A percentile compares a stretch with the other conserved stretches of the same genome.
Evolutionary conservation across 2,329 filamentous ascomycete genomes (phyloP).

Genomic region (Bipolaris victoriae): DNA sequence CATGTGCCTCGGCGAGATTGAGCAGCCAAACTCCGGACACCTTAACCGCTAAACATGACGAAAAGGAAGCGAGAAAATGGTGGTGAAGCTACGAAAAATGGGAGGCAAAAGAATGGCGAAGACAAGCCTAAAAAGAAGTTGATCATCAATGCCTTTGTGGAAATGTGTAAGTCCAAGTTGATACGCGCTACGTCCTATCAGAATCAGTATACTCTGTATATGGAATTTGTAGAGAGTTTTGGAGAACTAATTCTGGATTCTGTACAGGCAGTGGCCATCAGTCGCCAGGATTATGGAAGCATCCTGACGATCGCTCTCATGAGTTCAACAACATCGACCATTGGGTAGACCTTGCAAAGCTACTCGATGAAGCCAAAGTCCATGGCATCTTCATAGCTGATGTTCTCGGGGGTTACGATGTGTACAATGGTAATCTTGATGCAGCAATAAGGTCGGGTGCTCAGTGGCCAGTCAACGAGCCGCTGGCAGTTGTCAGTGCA

Average conservation of each 20-base stretch:
- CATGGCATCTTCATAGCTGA: conserved; percentile 53
- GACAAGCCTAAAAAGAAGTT: conserved; percentile 43
- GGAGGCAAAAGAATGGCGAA: conserved; percentile 18
- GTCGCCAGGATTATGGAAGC: conserved; percentile 66
- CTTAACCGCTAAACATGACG: conserved; percentile 6
- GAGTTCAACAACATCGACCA: conserved; percentile 56
- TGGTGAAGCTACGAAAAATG: conserved; percentile 25
- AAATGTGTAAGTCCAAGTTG: conserved; percentile 41
- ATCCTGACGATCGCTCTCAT: conserved; percentile 68
- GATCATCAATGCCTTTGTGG: conserved; percentile 54
- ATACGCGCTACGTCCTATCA: background rate
- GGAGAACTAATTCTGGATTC: background rate
- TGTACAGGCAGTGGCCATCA: conserved; percentile 39
- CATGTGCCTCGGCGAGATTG: background rate
- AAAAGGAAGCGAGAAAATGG: conserved; percentile 20
- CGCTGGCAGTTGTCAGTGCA: conserved; percentile 66
- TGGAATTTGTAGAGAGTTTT: background rate
- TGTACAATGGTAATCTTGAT: conserved; percentile 69
- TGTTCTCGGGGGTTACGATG: conserved; percentile 67
- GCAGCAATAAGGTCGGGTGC: conserved; percentile 67
- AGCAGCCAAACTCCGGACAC: background rate
- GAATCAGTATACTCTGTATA: background rate
- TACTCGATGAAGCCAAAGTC: conserved; percentile 49
- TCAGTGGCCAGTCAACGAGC: conserved; percentile 76
- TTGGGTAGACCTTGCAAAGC: conserved; percentile 48